These are phyloP conservation scores for Cercophora scortea DNA, from an alignment of 495 filamentous ascomycete genomes.

Conservation along the genomic window DNA sequence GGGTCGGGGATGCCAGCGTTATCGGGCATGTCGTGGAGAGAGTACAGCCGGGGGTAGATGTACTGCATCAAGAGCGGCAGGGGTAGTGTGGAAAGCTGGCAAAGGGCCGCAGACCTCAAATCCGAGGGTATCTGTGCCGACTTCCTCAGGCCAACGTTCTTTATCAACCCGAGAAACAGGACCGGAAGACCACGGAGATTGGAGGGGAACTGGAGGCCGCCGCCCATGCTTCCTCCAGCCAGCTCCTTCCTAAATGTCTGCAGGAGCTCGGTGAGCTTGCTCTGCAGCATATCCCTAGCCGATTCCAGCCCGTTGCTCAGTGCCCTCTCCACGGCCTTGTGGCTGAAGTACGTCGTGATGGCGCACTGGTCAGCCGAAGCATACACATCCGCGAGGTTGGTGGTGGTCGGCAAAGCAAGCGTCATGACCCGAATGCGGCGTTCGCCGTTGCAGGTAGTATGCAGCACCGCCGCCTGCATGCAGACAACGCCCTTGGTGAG, in stretches of 20 bases:
- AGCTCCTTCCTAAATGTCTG: constrained; percentile 96
- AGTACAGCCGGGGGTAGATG: constrained; percentile 91
- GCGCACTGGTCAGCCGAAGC: constrained; percentile 91
- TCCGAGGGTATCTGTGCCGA: constrained; percentile 95
- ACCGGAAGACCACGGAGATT: constrained; percentile 84
- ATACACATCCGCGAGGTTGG: constrained; percentile 82
- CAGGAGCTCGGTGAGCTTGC: constrained; percentile 86
- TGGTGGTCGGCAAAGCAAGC: constrained; percentile 84
- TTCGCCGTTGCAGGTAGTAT: constrained; percentile 97
- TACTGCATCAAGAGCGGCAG: constrained; percentile 91
- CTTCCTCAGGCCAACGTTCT: constrained; percentile 91
- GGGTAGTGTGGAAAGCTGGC: constrained; percentile 85
- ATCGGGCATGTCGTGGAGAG: constrained; percentile 97
- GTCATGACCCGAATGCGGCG: constrained; percentile 91
- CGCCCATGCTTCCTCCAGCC: constrained; percentile 90
- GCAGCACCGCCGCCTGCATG: constrained; percentile 89
- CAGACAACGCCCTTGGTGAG: constrained; percentile 90
- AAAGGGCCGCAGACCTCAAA: constrained; percentile 87
- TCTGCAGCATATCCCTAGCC: constrained; percentile 80
- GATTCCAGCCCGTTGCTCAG: constrained; percentile 81
- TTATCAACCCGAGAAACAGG: constrained; percentile 88
- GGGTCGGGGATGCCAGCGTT: constrained; percentile 77
- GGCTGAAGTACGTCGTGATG: constrained; percentile 87
- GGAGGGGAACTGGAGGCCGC: constrained; percentile 85
- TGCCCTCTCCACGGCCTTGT: constrained; percentile 92